These are phyloP conservation scores for Sisymbrium altissimum DNA, from an alignment of 345 rosid species.

Conservation along the genomic window DNA sequence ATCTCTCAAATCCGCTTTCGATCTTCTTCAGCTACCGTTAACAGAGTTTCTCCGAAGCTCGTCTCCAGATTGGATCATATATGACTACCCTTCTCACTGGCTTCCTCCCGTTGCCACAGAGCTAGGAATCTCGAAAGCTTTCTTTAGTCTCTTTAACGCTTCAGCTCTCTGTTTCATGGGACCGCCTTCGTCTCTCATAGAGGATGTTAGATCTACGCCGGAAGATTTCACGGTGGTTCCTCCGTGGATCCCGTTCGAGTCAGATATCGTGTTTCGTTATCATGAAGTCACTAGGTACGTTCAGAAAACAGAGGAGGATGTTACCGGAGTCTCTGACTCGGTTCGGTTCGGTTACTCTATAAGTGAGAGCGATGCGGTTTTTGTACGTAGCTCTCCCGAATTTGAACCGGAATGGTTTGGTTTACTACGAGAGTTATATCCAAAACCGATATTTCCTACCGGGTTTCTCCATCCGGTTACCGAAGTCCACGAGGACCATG, in stretches of 20 bases:
- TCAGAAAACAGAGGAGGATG: conserved; percentile 42
- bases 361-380: conserved; percentile 36
- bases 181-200: conserved; percentile 20
- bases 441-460: conserved; percentile 41
- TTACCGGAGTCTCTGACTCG: conserved; percentile 37
- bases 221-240: conserved; percentile 49
- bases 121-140: conserved; percentile 35
- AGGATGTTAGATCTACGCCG: conserved; percentile 23
- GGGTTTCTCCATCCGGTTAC: conserved; percentile 45
- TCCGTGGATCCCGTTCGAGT: conserved; percentile 44
- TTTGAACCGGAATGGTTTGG: conserved; percentile 55
- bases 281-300: conserved; percentile 42
- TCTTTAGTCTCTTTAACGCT: conserved; percentile 40
- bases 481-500: neutral
- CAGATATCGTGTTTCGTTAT: conserved; percentile 36
- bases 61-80: conserved; percentile 44
- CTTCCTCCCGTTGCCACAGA: conserved; percentile 36
- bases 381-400: conserved; percentile 41
- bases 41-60: conserved; percentile 29
- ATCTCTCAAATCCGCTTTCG: conserved; percentile 46
- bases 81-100: conserved; percentile 54
- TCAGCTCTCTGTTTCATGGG: conserved; percentile 34
- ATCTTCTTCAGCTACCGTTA: conserved; percentile 30
- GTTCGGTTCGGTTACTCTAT: conserved; percentile 42
- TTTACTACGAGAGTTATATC: conserved; percentile 31